A percentile compares a stretch with the other conserved stretches of the same genome.
Evolutionary conservation across 352 stramenopile genomes (phyloP).

Genomic region (Phytophthora fragariae): DNA sequence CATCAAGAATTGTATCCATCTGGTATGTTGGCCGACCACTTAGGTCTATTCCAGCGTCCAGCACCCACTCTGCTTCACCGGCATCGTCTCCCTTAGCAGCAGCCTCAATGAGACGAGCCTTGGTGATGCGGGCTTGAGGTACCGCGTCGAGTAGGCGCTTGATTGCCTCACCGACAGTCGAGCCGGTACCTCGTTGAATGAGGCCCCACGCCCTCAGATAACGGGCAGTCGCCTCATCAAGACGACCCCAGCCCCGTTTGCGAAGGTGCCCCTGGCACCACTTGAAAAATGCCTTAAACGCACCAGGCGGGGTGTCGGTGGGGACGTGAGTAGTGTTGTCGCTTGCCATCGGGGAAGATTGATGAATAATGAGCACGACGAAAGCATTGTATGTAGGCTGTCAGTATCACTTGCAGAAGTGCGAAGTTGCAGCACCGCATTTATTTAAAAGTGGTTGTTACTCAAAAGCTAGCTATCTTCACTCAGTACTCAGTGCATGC

Average conservation of each 20-base stretch:
- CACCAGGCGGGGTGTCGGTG: not conserved
- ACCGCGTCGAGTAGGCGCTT: conserved; percentile 3
- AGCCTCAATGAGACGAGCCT: conserved; percentile 5
- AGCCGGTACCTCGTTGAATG: not conserved
- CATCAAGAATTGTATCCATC: too few species aligned
- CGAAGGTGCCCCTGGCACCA: too few species aligned
- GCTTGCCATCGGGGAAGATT: not conserved
- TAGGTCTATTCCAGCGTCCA: not conserved
- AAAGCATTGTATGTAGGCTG: not conserved
- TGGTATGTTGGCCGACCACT: not conserved
- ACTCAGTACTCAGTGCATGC: conserved; percentile 2
- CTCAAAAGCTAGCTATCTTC: not conserved
- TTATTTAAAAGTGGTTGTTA: not conserved
- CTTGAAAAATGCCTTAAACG: too few species aligned
- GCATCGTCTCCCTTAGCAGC: conserved; percentile 2
- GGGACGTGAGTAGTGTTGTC: not conserved
- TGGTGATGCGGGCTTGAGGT: not conserved
- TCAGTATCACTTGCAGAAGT: not conserved
- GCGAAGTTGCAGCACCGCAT: not conserved
- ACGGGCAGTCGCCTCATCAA: too few species aligned
- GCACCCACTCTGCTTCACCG: conserved; percentile 5
- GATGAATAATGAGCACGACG: not conserved
- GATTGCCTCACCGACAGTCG: not conserved
- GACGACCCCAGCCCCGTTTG: too few species aligned
- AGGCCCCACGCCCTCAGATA: too few species aligned